Percentiles rank a stretch among this genome's conserved stretches.
phyloP scores from a whole-genome alignment of 2,329 filamentous ascomycete genomes.

The Tolypocladium inflatum region DNA sequence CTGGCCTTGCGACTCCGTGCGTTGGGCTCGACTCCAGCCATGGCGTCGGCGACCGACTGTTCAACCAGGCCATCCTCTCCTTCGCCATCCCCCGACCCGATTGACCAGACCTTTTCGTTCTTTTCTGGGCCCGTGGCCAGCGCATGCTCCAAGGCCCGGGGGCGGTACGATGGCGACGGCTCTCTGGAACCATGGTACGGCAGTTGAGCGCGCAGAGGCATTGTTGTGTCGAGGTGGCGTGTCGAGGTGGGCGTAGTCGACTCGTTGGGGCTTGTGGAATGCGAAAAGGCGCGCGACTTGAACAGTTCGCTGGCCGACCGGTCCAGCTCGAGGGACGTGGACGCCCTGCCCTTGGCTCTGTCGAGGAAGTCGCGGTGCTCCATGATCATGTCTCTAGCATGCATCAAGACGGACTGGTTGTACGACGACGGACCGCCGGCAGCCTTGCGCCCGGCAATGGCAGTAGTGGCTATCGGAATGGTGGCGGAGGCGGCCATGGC shows the following conservation, averaged over 20 bases:
- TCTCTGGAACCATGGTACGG: slow-evolving; percentile 6
- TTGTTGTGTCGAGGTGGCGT: slow-evolving; percentile 8
- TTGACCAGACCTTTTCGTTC: slow-evolving; percentile 56
- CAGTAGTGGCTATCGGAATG: slow-evolving; percentile 19
- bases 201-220: slow-evolving; percentile 4
- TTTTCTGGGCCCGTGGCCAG: slow-evolving; percentile 42
- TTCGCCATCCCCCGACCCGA: slow-evolving; percentile 40
- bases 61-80: slow-evolving; percentile 50
- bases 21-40: slow-evolving; percentile 52
- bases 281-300: slow-evolving; percentile 13
- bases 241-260: slow-evolving; percentile 12
- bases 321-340: slow-evolving; percentile 25
- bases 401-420: slow-evolving; percentile 18
- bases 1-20: slow-evolving; percentile 58
- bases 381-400: slow-evolving; percentile 26
- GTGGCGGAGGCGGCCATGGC: slow-evolving; percentile 22
- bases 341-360: slow-evolving; percentile 16
- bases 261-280: slow-evolving; percentile 18
- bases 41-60: slow-evolving; percentile 53
- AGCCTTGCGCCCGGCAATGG: slow-evolving; percentile 17
- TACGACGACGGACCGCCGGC: slow-evolving; percentile 22
- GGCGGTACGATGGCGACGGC: slow-evolving; percentile 16
- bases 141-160: slow-evolving; percentile 31
- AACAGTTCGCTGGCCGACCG: slow-evolving; percentile 13
- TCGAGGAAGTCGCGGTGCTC: slow-evolving; percentile 24